Percentiles rank a stretch among this genome's conserved stretches.
These are phyloP conservation scores for Turnera subulata DNA, from an alignment of 345 rosid species.

Conservation along the genomic window DNA sequence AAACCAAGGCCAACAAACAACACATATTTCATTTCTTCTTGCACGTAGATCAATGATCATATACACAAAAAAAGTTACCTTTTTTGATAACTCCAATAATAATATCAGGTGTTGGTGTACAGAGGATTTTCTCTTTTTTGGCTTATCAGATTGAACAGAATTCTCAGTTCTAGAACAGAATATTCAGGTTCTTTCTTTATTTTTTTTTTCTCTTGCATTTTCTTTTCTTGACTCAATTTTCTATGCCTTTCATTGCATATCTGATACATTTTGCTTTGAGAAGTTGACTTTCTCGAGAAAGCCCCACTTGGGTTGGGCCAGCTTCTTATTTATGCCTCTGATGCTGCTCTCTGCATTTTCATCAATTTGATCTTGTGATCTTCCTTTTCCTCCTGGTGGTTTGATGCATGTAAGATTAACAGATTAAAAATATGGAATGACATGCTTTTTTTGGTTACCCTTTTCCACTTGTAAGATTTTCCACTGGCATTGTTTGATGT, in stretches of 20 bases:
- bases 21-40: background rate
- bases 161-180: conserved; percentile 12
- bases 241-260: conserved; percentile 1
- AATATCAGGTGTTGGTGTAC: background rate
- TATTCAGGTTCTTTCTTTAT: conserved; percentile 14
- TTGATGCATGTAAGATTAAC: background rate
- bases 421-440: no score
- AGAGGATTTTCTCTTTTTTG: background rate
- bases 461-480: background rate
- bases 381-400: conserved; percentile 3
- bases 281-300: conserved; percentile 32
- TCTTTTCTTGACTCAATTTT: background rate
- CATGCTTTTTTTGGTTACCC: background rate
- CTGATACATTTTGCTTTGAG: background rate
- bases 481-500: conserved; percentile 3
- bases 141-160: background rate
- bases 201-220: background rate
- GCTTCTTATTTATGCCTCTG: conserved; percentile 5
- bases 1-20: background rate
- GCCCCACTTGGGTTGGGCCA: conserved; percentile 7
- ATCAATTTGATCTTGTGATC: background rate
- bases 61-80: background rate
- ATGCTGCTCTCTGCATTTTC: conserved; percentile 1
- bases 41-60: background rate
- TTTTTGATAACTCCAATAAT: conserved; percentile 12